Evolutionary conservation across 768 basidiomycete species (phyloP), one percentile per base, ranked within the genome.

Genomic region (Gloeophyllum trabeum): DNA sequence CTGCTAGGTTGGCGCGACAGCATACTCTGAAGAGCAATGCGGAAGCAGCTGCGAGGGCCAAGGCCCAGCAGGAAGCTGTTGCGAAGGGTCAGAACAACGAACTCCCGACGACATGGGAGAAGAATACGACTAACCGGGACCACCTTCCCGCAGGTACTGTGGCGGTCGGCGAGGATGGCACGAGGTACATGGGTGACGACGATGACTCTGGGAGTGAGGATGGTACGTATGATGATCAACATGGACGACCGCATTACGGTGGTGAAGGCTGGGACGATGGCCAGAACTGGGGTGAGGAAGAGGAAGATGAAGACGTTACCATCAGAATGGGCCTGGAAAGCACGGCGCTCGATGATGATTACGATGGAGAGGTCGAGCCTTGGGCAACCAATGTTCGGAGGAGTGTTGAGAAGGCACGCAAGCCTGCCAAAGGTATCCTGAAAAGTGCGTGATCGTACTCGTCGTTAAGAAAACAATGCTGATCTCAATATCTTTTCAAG

Each of bases 21-120:
- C 91, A 94, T 59, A 96, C 92, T 4, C 75, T 96, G 46, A 88
- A 83, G 66, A 86, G 73, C 43, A 88, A 86, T 49, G 84, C 85
- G 6, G 82, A 83, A 56, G 82, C 80, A 13, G 82, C 81, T 22
- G 81, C 79, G 0, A 70, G 62, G 53, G 75, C 73, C 13, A 76
- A 76, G 55, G 75, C 71, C 35, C 69, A 72, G 45, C 63, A 67
- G 41, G 76, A 75, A 47, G 69, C 66, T 2, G 70, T 67, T 13
- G 67, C 64, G 1, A 64, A 60, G 24, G 61, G 69, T 4, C 44
- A 56, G 26, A 46, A 37, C 10, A 19, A 19, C 36, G 36, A 37
- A 7, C 20, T 71, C 32, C 71, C 71, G 18, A 66, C 75, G 26
- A 70, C 81, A 7, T 91, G 87, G 89, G 87, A 94, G 55, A 80